These are phyloP conservation scores for Mimosa bimucronata DNA, from an alignment of 306 rosid species.

Conservation along the genomic window DNA sequence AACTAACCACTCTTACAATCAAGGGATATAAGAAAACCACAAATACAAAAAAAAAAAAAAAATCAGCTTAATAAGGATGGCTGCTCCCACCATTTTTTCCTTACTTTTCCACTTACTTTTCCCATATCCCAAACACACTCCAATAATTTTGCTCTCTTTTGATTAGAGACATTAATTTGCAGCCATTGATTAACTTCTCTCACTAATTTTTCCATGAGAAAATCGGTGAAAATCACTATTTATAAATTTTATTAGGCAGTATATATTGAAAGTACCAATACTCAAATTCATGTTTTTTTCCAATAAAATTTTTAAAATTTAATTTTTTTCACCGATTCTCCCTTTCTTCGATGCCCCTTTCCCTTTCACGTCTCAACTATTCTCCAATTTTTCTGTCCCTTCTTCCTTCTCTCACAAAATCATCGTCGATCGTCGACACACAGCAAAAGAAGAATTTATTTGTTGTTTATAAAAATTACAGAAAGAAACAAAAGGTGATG, in stretches of 20 bases:
- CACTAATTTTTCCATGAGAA: not conserved
- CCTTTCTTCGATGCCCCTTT: not conserved
- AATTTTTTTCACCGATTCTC: not conserved
- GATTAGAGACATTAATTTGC: slow-evolving; percentile 28
- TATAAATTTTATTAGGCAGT: too few species aligned
- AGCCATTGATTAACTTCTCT: not conserved
- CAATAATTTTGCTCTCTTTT: slow-evolving; percentile 10
- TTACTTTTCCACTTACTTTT: slow-evolving; percentile 3
- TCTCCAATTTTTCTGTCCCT: slow-evolving; percentile 2
- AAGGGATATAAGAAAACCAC: not conserved
- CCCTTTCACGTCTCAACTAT: slow-evolving; percentile 13
- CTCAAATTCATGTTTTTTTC: too few species aligned
- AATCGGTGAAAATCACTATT: too few species aligned
- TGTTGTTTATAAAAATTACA: not conserved
- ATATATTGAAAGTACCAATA: too few species aligned
- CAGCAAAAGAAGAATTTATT: not conserved
- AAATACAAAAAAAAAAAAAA: not conserved
- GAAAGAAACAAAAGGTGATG: not conserved
- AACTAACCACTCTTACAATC: not conserved
- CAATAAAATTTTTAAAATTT: too few species aligned
- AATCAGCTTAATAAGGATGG: not conserved
- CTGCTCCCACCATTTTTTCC: not conserved
- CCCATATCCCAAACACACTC: not conserved
- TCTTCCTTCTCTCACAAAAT: not conserved
- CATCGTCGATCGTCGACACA: not conserved